Evolutionary conservation across 768 basidiomycete species (phyloP), one percentile per base, ranked within the genome.

Genomic region (Boletus pseudo-olivaceus): DNA sequence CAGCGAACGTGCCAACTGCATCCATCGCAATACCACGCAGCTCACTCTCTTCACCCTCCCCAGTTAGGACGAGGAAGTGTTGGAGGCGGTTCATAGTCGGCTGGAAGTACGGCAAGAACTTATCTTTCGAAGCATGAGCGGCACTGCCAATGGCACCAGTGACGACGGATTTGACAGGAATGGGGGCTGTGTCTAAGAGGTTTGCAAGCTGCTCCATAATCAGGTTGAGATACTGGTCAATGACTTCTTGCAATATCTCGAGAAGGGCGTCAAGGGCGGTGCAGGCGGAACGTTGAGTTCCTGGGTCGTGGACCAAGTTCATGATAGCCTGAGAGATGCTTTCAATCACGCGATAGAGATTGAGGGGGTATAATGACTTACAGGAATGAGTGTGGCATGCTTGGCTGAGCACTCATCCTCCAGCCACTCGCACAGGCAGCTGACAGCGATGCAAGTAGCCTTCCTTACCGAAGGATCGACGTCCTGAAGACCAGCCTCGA

Each of bases 131-230:
- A 12, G 97, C 96, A 71, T 98, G 95, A 3, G 97, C 96, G 34
- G 97, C 96, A 61, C 93, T 95, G 34, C 97, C 97, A 62, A 99
- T 98, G 19, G 97, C 97, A 8, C 96, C 96, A 56, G 93, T 95
- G 60, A 98, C 92, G 61, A 98, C 94, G 41, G 90, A 80, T 75
- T 98, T 96, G 72, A 98, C 87, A 30, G 84, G 67, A 56, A 90
- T 75, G n/a, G 93, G 87, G 0, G 93, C 93, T 17, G 81, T 86
- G 63, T 93, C 89, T 52, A 99, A 84, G 23, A 99, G 81, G 55
- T 84, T 84, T 39, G 84, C 83, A 49, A 99, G 88, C 43, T 90
- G 87, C 61, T 93, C 90, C 97, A 99, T 98, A 65, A 99, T 93
- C 55, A 90, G 81, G 50, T 82, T 82, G 44, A 99, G 84, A 75